These are phyloP conservation scores for Huntiella moniliformis DNA, from an alignment of 2,329 filamentous ascomycete genomes.

Conservation along the genomic window DNA sequence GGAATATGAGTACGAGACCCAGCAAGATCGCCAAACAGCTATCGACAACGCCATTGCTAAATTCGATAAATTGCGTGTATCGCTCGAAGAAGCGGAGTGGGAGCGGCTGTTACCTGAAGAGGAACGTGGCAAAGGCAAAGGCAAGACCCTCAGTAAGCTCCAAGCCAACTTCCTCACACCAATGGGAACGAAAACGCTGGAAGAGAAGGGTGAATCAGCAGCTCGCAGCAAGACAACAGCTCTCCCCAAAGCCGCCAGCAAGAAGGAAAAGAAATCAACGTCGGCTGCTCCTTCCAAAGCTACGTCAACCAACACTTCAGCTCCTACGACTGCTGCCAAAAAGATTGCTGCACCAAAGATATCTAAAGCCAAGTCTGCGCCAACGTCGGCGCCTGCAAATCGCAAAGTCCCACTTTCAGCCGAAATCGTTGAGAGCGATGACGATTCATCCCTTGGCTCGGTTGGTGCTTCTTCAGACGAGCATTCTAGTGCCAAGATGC, in stretches of 20 bases:
- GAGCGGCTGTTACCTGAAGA: constrained; percentile 38
- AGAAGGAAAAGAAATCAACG: constrained; percentile 29
- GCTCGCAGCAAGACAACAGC: constrained; percentile 32
- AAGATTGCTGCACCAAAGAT: constrained; percentile 17
- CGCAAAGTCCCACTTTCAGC: constrained; percentile 32
- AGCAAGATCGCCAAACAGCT: constrained; percentile 37
- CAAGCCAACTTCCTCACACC: constrained; percentile 39
- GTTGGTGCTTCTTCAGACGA: constrained; percentile 5
- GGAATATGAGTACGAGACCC: constrained; percentile 36
- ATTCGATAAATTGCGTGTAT: constrained; percentile 40
- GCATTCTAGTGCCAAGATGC: constrained; percentile 1
- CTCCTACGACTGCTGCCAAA: constrained; percentile 12
- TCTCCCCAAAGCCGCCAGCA: constrained; percentile 36
- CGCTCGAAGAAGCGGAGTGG: constrained; percentile 38
- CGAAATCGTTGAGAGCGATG: constrained; percentile 37
- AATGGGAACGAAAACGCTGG: constrained; percentile 19
- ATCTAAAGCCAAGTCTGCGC: constrained; percentile 5
- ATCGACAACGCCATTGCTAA: constrained; percentile 41
- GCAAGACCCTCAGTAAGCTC: constrained; percentile 41
- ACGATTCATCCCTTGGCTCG: constrained; percentile 26
- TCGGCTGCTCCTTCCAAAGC: too few relatives aligned
- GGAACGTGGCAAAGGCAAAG: constrained; percentile 37
- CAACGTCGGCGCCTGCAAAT: constrained; percentile 14
- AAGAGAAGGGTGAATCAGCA: constrained; percentile 18
- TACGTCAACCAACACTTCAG: too few relatives aligned